phyloP scores from a whole-genome alignment of 1,139 yeast species.

The Candida sp. region DNA sequence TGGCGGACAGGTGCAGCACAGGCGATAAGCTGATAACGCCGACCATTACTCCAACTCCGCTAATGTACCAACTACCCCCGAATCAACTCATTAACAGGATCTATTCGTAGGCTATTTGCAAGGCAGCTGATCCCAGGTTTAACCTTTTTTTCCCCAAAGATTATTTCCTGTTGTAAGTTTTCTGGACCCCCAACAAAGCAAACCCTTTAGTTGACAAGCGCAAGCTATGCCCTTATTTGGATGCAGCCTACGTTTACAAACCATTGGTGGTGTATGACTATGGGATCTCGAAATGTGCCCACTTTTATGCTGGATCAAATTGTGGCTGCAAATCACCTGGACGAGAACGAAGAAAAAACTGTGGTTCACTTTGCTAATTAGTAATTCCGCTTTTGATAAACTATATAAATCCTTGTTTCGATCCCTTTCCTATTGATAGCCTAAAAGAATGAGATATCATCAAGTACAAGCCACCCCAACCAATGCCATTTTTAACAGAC shows the following conservation, averaged over 20 bases:
- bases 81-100: no score
- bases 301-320: background rate
- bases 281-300: background rate
- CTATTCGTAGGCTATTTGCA: no score
- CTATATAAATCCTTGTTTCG: background rate
- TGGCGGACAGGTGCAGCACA: no score
- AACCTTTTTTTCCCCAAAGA: no score
- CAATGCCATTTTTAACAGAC: slow-evolving; percentile 15
- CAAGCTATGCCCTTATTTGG: background rate
- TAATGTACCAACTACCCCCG: no score
- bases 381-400: background rate
- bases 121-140: no score
- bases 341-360: background rate
- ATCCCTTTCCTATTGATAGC: background rate
- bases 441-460: background rate
- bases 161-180: background rate
- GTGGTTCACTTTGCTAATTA: background rate
- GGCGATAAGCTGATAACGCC: no score
- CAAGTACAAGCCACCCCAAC: background rate
- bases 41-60: no score
- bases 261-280: background rate
- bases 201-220: background rate
- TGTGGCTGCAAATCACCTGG: slow-evolving; percentile 10
- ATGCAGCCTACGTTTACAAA: background rate
- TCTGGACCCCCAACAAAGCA: background rate